Conservation (phyloP, 108 stramenopile species). For the Asterionellopsis glacialis region DNA sequence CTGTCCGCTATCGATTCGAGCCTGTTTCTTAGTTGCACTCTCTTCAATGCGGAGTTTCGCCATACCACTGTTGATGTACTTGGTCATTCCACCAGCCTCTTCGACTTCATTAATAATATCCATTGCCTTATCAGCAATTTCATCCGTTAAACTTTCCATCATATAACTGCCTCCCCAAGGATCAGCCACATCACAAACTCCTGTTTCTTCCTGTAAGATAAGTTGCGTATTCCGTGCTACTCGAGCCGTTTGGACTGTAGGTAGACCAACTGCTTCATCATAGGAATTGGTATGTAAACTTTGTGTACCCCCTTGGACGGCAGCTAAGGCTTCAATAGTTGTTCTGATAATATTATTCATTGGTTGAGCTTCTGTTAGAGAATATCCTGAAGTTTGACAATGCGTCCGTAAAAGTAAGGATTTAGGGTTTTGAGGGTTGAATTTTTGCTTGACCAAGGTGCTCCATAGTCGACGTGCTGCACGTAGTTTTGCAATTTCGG, state of each 20-base stretch:
- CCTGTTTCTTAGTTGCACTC: conserved; percentile 94
- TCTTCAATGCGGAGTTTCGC: conserved; percentile 97
- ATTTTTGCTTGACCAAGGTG: conserved; percentile 79
- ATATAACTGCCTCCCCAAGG: conserved; percentile 93
- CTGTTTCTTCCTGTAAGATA: conserved; percentile 96
- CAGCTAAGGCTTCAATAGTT: conserved; percentile 97
- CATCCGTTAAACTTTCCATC: conserved; percentile 96
- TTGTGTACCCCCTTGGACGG: conserved; percentile 97
- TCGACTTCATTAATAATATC: conserved; percentile 91
- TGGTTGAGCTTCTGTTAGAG: conserved; percentile 95
- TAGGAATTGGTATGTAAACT: conserved; percentile 97
- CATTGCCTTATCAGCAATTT: conserved; percentile 85
- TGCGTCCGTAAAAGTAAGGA: conserved; percentile 92
- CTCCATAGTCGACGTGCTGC: conserved; percentile 93
- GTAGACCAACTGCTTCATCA: conserved; percentile 97
- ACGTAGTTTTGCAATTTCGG: conserved; percentile 92
- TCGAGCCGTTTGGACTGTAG: conserved; percentile 93
- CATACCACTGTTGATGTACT: conserved; percentile 91
- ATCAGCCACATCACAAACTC: conserved; percentile 84
- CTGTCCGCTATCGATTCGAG: conserved; percentile 68
- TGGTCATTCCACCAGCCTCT: conserved; percentile 94
- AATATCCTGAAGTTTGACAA: conserved; percentile 95
- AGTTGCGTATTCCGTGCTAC: conserved; percentile 97
- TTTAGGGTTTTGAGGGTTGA: conserved; percentile 89
- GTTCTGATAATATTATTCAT: conserved; percentile 98